Conservation (phyloP, 257 asterid genomes). For the Solanum virginianum region DNA sequence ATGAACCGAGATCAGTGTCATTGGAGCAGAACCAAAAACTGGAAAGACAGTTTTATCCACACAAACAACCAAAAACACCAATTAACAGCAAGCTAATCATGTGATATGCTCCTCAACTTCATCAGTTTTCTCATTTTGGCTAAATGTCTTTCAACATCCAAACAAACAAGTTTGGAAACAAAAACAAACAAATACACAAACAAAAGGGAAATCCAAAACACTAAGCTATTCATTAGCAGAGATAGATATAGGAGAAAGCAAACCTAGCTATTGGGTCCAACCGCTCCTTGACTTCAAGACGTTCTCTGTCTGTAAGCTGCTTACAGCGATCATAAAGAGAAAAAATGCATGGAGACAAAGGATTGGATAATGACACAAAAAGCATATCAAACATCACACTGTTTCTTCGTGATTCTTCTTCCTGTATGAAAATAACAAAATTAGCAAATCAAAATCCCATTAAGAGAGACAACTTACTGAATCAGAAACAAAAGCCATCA, state of each 20-base stretch:
- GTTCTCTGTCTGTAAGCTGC: conserved; percentile 48
- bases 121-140: not conserved
- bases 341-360: conserved; percentile 74
- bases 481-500: not conserved
- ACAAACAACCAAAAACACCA: not conserved
- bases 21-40: not conserved
- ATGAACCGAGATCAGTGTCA: not conserved
- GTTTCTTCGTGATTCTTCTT: conserved; percentile 87
- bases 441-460: not conserved
- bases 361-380: conserved; percentile 70
- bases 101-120: not conserved
- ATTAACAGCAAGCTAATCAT: not conserved
- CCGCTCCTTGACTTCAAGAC: conserved; percentile 43
- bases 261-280: conserved; percentile 89
- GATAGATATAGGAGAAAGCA: conserved; percentile 15
- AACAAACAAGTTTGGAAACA: not conserved
- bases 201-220: not conserved
- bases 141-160: not conserved
- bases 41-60: not conserved
- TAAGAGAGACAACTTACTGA: not conserved
- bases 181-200: not conserved
- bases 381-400: conserved; percentile 85
- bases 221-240: not conserved
- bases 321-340: conserved; percentile 83
- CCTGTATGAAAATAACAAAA: conserved; percentile 31